phyloP scores from a whole-genome alignment of 176 grass and related monocot genomes.

The Juncus effusus region DNA sequence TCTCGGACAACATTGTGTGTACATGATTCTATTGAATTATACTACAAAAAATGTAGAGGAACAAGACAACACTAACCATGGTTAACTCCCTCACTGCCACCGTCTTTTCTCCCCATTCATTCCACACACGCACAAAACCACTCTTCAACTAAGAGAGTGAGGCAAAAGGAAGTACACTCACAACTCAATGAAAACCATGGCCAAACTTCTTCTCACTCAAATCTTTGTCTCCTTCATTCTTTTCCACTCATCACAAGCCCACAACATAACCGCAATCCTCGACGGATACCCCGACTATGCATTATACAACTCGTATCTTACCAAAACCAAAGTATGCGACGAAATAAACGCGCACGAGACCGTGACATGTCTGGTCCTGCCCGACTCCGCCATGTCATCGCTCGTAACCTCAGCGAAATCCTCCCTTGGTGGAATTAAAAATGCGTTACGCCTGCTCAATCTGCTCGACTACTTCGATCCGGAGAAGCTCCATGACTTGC shows the following conservation, averaged over 20 bases:
- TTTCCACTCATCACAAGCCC: slow-evolving; percentile 12
- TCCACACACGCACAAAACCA: background rate
- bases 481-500: slow-evolving; percentile 58
- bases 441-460: slow-evolving; percentile 64
- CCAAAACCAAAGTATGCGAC: slow-evolving; percentile 85
- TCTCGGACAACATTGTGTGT: too few species aligned
- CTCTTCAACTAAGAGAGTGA: background rate
- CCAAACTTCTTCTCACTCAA: slow-evolving; percentile 14
- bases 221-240: slow-evolving; percentile 12
- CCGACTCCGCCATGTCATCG: slow-evolving; percentile 55
- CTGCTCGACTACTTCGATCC: slow-evolving; percentile 94
- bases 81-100: slow-evolving; percentile 10
- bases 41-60: background rate
- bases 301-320: slow-evolving; percentile 76
- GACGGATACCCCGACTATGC: slow-evolving; percentile 63
- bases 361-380: slow-evolving; percentile 66
- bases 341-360: slow-evolving; percentile 84
- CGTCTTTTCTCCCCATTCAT: slow-evolving; percentile 7
- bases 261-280: slow-evolving; percentile 88
- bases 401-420: slow-evolving; percentile 51
- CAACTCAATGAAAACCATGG: slow-evolving; percentile 19
- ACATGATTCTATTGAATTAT: background rate
- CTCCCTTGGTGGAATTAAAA: slow-evolving; percentile 71
- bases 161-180: background rate
- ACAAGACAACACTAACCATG: slow-evolving; percentile 11